Evolutionary conservation across 805 yeast species (phyloP), one percentile per base, ranked within the genome.

Genomic region (Wickerhamiella cacticola): DNA sequence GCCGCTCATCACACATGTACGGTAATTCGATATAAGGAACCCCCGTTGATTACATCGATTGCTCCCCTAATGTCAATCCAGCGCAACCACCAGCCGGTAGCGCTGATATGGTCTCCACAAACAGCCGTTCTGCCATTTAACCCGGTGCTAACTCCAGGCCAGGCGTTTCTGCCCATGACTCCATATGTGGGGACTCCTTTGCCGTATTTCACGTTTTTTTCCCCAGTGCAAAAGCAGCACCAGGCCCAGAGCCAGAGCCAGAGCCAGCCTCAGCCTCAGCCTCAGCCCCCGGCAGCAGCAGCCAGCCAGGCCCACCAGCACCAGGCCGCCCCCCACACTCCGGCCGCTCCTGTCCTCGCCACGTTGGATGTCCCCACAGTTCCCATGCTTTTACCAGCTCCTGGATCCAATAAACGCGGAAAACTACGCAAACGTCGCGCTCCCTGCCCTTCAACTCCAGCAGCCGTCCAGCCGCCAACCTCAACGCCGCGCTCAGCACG

Each of bases 71-170:
- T 31, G 36, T 31, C 36, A n/a, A 31, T 10, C 25, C 40, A 35
- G 25, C 23, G 25, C 40, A 22, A 39, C n/a, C 5, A 19, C 3
- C 26, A 15, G 19, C 29, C 28, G 21, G 24, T 12, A 6, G 29
- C 42, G 10, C 9, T 39, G 12, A n/a, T 39, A 3, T 39, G 42
- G 42, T 39, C 42, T 5, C 42, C 42, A 9, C 28, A 23, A 15
- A 39, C 42, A 10, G 31, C 29, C 13, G 15, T 39, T 28, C 42
- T 39, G 3, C 42, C 42, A 3, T 39, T 39, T 23, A 39, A 39
- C n/a, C 29, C 42, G 9, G 29, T 22, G 6, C 29, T 39, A 6
- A 39, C 42, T 3, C 42, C 42, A 7, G 21, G 24, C 19, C 29
- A 15, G 5, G 29, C 29, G 19, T 31, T 15, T 19, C 10, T 23